A percentile compares a stretch with the other conserved stretches of the same genome.
phyloP scores from a whole-genome alignment of 2,329 filamentous ascomycete genomes.

The Colletotrichum endophyticum region DNA sequence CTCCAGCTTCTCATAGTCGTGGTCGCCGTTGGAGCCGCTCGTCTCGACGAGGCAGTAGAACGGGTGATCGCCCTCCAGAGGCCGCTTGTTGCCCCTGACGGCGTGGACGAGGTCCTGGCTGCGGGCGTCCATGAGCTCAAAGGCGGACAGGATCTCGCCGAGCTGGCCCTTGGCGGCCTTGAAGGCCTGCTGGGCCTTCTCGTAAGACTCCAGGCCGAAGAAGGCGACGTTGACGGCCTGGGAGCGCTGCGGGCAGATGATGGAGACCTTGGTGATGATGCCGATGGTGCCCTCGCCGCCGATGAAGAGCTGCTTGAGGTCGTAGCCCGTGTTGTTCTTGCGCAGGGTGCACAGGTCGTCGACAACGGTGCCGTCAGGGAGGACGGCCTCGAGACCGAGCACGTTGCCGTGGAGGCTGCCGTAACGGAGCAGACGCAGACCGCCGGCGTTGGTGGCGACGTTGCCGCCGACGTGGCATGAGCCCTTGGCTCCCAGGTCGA shows the following conservation, averaged over 20 bases:
- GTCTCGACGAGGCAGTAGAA: slow-evolving; percentile 99
- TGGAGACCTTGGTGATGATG: slow-evolving; percentile 88
- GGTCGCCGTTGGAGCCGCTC: slow-evolving; percentile 90
- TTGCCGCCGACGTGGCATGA: slow-evolving; percentile 97
- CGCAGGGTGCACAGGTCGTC: slow-evolving; percentile 86
- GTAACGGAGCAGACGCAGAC: slow-evolving; percentile 86
- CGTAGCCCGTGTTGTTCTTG: slow-evolving; percentile 99
- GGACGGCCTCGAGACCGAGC: slow-evolving; percentile 88
- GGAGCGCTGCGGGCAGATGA: slow-evolving; percentile 86
- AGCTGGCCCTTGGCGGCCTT: slow-evolving; percentile 87
- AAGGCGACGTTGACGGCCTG: slow-evolving; percentile 94
- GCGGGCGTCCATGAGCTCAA: slow-evolving; percentile 92
- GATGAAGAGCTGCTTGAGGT: slow-evolving; percentile 96
- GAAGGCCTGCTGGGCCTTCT: slow-evolving; percentile 87
- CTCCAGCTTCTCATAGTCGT: slow-evolving; percentile 91
- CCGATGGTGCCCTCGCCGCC: slow-evolving; percentile 95
- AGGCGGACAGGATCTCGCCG: slow-evolving; percentile 94
- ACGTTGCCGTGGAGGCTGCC: slow-evolving; percentile 94
- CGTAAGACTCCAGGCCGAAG: slow-evolving; percentile 88
- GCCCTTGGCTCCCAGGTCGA: slow-evolving; percentile 97
- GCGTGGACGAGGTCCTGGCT: slow-evolving; percentile 79
- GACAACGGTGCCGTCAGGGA: slow-evolving; percentile 91
- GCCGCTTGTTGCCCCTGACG: slow-evolving; percentile 78
- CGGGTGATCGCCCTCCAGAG: slow-evolving; percentile 82
- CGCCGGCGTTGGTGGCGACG: slow-evolving; percentile 93